Base-by-base conservation (phyloP, 495 filamentous ascomycete species). In the Hypoxylon rickii region DNA sequence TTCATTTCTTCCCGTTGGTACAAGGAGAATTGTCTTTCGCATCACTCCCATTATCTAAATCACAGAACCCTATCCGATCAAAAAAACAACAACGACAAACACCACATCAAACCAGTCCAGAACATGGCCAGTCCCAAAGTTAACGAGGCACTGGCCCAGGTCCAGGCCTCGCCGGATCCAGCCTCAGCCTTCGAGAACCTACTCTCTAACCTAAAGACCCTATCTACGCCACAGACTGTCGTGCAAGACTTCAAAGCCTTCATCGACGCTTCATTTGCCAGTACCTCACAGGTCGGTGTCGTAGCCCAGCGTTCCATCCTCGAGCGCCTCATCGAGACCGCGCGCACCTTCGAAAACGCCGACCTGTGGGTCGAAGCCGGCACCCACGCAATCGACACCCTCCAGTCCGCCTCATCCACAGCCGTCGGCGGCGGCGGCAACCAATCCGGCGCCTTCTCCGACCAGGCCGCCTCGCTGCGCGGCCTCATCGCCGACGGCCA, bases 391-490 rank as follows among this genome's bases (percentile, higher is more conserved):
- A 76, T 93, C 31, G 75, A 79, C 37, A 74, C 84, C 31, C 79
- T 96, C 22, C 76, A 81, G 51, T 78, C 51, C 2, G 47, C 83
- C 13, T 55, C 43, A 12, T 29, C 24, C 10, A 34, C 41, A 20
- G 51, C 3, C 33, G 68, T 11, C 66, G 81, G 82, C 65, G 76
- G 86, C 60, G 79, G 32, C 50, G 1, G 78, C 43, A 21, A 37
- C 83, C 15, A 52, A 76, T 87, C 61, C 76, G 66, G 63, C 11
- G 87, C 50, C 3, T 90, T 89, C 3, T 89, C 89, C 63, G 95
- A 97, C 71, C 90, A 97, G 70, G 84, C 88, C 53, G 89, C 91
- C 61, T 80, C 86, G 1, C 79, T 97, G 44, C 87, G 91, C 40
- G 85, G 91, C 61, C 80, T 90, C 18, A 78, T 96, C 3, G 94